Base-by-base conservation (phyloP, 768 basidiomycete species). In the Lentinula boryana region DNA sequence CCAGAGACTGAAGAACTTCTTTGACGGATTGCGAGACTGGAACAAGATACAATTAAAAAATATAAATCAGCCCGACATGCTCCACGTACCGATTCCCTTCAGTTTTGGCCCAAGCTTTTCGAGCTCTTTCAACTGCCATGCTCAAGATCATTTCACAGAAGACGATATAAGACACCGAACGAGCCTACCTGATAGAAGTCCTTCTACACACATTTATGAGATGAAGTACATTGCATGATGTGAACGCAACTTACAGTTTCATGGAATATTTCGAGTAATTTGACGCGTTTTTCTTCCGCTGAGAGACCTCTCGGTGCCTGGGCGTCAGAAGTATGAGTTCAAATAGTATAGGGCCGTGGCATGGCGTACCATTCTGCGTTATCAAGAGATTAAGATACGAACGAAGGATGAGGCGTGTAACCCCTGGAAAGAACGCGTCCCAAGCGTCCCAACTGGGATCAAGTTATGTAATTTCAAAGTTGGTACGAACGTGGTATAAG, bases 181-280 rank as follows among this genome's bases (percentile, higher is more conserved):
- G 46, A 48, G 23, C 55, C 12, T 27, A 81, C 87, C 74, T 89
- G 88, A 69, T 80, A 95, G 68, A 94, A 95, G 68, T 93, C 91
- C 71, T 87, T 90, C 92, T 94, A 64, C 21, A 40, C 41, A 38
- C 33, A 7, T 41, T 9, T 2, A n/a, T 53, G 13, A 41, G 18
- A 49, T 32, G 41, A n/a, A 32, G 53, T 13, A 5, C 27, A 13
- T 1, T 8, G 31, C 12, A 1, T 51, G 4, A 4, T 15, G 23
- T 48, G 8, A 49, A 21, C 13, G 51, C 62, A 57, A 61, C 71
- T 56, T 67, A 93, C 93, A 15, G 88, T 87, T 72, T 98, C 95
- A 67, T 95, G 93, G 68, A 98, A 96, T 65, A 98, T 92, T 74
- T 95, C 95, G 18, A 96, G 73, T 58, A 98, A 72, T 70, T 90